Base-by-base conservation (phyloP, 1,284 basidiomycete species). In the Takashimella koratensis region DNA sequence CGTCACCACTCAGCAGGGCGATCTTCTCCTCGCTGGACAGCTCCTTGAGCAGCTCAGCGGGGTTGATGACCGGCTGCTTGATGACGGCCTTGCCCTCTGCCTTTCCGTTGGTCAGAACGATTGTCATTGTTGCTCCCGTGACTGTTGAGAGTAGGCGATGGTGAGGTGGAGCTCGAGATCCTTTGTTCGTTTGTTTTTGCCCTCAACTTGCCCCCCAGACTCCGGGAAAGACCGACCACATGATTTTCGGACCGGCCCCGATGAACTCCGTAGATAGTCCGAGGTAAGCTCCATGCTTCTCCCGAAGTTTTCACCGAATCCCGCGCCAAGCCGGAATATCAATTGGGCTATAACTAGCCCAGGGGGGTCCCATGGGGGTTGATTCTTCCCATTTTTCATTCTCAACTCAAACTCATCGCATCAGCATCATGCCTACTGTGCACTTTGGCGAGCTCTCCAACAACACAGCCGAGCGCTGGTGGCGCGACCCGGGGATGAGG, bases 1-100 rank as follows among this genome's bases (percentile, higher is more conserved):
- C 86, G 24, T 84, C 84, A 30, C 86, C 87, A 3, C 84, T 84
- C 12, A 82, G 84, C 23, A 89, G 77, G 20, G 78, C 74, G 60
- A 88, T 87, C 2, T 86, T 81, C 13, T 64, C 63, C 43, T 63
- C 62, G 53, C 54, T 60, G 20, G 54, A 47, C 36, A 63, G 45
- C 42, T 58, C 53, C 4, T 21, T 19, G 8, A 60, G 54, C 2
- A 49, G 3, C 4, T 19, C 5, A 2, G 30, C 6, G 39, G 47
- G 39, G 39, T 49, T 22, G 22, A 49, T 3, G 3, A 25, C 20
- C n/a, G 16, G 16, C 16, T 36, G 43, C 19, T 23, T 43, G 12
- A n/a, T n/a, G n/a, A n/a, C n/a, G n/a, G n/a, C n/a, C n/a, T n/a
- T n/a, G n/a, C n/a, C n/a, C n/a, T n/a, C n/a, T n/a, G n/a, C n/a